Conservation (phyloP, 352 stramenopile genomes). For the Phytopythium kandeliae region DNA sequence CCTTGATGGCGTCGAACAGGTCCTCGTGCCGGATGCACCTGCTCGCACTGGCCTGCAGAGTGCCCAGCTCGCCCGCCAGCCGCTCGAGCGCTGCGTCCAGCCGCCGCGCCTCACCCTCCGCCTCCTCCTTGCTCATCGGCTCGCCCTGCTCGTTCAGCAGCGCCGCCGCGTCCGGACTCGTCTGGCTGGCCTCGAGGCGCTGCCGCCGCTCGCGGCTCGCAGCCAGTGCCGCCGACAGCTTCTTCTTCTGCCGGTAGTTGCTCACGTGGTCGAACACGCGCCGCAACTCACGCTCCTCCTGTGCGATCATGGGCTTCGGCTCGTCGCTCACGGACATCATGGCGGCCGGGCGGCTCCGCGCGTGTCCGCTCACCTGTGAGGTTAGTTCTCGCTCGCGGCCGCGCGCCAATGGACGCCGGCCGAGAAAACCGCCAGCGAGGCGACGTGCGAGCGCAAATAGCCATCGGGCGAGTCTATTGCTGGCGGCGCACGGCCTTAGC, state of each 20-base stretch:
- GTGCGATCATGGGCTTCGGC: conserved; percentile 86
- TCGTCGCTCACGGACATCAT: conserved; percentile 79
- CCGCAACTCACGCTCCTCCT: conserved; percentile 94
- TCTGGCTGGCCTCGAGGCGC: conserved; percentile 49
- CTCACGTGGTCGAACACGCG: conserved; percentile 93
- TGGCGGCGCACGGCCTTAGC: no score
- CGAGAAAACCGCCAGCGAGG: no score
- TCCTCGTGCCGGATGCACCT: conserved; percentile 90
- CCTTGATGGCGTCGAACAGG: conserved; percentile 91
- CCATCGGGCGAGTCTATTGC: conserved; percentile 3
- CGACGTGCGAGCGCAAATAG: no score
- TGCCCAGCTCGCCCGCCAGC: conserved; percentile 32
- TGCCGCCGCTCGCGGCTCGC: conserved; percentile 52
- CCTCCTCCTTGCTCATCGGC: conserved; percentile 75
- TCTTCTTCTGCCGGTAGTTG: conserved; percentile 88
- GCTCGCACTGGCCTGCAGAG: conserved; percentile 40
- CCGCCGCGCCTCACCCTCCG: conserved; percentile 69
- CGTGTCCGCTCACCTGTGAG: no score
- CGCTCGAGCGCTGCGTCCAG: conserved; percentile 58
- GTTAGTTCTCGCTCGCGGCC: no score
- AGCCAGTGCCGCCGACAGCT: conserved; percentile 32
- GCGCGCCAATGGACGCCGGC: no score
- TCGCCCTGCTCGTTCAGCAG: conserved; percentile 73
- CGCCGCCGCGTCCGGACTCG: conserved; percentile 65
- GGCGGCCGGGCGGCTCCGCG: no score